Conservation (phyloP, 2,329 filamentous ascomycete species). For the Helotiales sp. region DNA sequence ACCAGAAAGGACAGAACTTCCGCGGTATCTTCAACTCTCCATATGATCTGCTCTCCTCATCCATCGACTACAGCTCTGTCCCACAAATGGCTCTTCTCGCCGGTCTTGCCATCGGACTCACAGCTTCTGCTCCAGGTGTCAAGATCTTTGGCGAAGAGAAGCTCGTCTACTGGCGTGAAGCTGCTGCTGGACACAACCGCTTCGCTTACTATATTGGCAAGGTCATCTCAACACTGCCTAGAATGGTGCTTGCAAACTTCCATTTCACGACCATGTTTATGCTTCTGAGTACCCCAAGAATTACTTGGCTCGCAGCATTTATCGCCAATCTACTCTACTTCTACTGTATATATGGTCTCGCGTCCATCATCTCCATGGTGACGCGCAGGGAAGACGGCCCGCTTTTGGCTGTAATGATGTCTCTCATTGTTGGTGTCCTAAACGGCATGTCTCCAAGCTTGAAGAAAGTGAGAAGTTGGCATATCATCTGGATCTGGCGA, state of each 20-base stretch:
- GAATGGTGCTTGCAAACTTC: constrained; percentile 51
- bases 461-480: constrained; percentile 49
- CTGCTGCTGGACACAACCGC: constrained; percentile 55
- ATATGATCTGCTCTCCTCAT: constrained; percentile 51
- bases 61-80: constrained; percentile 50
- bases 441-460: constrained; percentile 54
- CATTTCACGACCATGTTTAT: constrained; percentile 55
- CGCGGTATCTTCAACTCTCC: constrained; percentile 51
- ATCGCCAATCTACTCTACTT: constrained; percentile 55
- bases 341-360: constrained; percentile 58
- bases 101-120: constrained; percentile 55
- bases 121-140: constrained; percentile 54
- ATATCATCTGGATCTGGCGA: constrained; percentile 57
- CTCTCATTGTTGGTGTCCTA: constrained; percentile 54
- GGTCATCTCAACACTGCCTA: constrained; percentile 49
- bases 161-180: constrained; percentile 54
- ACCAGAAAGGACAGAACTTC: constrained; percentile 53
- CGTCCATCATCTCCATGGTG: constrained; percentile 53
- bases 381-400: constrained; percentile 57
- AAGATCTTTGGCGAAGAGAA: constrained; percentile 57
- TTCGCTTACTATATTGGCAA: constrained; percentile 59
- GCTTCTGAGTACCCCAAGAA: constrained; percentile 49
- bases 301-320: constrained; percentile 50
- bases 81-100: constrained; percentile 54
- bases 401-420: constrained; percentile 54